Evolutionary conservation across 2,329 filamentous ascomycete species (phyloP), one percentile per base, ranked within the genome.

Genomic region (Lecanicillium sp.): DNA sequence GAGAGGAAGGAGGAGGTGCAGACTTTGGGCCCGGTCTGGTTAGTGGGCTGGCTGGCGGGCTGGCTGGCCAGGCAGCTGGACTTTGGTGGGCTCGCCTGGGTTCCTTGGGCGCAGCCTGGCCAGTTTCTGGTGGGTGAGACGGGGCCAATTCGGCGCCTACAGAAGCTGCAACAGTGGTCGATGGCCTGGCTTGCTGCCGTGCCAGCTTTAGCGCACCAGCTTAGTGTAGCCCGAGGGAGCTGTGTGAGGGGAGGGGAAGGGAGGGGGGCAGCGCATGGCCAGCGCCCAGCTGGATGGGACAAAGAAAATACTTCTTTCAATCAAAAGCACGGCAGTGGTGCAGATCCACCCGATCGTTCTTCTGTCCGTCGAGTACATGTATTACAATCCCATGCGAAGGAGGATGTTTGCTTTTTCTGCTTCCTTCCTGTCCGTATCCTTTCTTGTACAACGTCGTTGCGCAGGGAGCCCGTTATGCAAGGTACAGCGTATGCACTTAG

Each of bases 1-100:
- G 35, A 21, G 42, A n/a, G 41, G 15, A 21, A 38, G 29, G 36
- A 46, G 36, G 36, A 47, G 26, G 15, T n/a, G n/a, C n/a, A 32
- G 35, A 30, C 26, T 24, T 32, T 29, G 37, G 15, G 30, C 30
- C n/a, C n/a, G 30, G 15, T n/a, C 23, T 20, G 17, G 27, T 29
- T 38, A n/a, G 24, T n/a, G 17, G 24, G 23, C 21, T 12, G 10
- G 37, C 24, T 24, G 38, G 38, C 24, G 27, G 21, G 35, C 19
- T 21, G 35, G 35, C 24, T 32, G 37, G n/a, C n/a, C 35, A 20
- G 27, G 36, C n/a, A n/a, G n/a, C n/a, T n/a, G n/a, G n/a, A n/a
- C n/a, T n/a, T n/a, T n/a, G n/a, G n/a, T n/a, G n/a, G n/a, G n/a
- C n/a, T n/a, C n/a, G n/a, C n/a, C n/a, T 39, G 27, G 36, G 14